These are phyloP conservation scores for Aegilops umbellulata DNA, from an alignment of 176 grass and related monocot species.

Conservation along the genomic window DNA sequence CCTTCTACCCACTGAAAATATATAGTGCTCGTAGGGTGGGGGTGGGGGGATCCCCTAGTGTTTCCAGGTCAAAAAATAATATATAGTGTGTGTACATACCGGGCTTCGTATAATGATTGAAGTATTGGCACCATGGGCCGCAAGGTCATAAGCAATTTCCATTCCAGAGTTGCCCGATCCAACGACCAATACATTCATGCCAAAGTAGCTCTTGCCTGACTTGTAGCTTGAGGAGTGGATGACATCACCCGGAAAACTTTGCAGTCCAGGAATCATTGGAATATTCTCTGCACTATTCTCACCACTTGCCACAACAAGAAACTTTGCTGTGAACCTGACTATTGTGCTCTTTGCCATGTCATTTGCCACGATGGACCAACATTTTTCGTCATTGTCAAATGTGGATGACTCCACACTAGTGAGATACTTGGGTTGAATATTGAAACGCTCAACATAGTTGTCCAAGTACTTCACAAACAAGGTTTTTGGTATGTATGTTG, in stretches of 20 bases:
- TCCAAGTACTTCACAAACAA: not conserved
- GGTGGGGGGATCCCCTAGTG: too few species aligned
- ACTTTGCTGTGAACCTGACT: not conserved
- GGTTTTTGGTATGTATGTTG: not conserved
- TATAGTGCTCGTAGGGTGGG: too few species aligned
- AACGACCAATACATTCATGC: not conserved
- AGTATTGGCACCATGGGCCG: not conserved
- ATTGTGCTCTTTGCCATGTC: not conserved
- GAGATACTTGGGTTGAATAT: not conserved
- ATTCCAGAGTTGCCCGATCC: not conserved
- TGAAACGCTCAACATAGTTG: not conserved
- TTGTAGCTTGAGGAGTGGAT: not conserved
- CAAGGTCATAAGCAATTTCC: not conserved
- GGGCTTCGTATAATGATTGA: not conserved
- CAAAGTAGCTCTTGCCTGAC: not conserved
- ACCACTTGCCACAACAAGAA: conserved; percentile 37
- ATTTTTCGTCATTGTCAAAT: not conserved
- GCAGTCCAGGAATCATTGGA: not conserved
- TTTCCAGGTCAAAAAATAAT: too few species aligned
- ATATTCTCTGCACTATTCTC: not conserved
- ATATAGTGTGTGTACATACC: not conserved
- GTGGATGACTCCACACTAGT: not conserved
- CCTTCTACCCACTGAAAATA: too few species aligned
- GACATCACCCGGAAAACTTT: not conserved
- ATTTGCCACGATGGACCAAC: not conserved